Base-by-base conservation (phyloP, 495 filamentous ascomycete genomes). In the Bathelium albidoporum region DNA sequence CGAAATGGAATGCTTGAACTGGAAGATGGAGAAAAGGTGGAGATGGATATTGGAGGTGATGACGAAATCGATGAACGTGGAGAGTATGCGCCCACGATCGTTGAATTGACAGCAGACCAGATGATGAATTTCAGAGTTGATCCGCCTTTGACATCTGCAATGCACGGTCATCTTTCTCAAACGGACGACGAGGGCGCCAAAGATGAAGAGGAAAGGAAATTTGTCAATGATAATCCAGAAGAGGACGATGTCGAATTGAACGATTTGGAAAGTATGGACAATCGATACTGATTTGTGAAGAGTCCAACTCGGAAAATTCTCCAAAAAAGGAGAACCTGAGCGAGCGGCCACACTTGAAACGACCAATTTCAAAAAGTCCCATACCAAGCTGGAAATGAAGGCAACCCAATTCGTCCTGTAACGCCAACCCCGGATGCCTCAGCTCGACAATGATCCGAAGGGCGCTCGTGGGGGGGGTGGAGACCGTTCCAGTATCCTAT, bases 1-100 rank as follows among this genome's bases (percentile, higher is more conserved):
- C 80, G 81, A 65, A 78, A 75, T 59, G 90, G 91, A 0, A 85
- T 84, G 73, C 66, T 90, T 44, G 79, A 84, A 74, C 73, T 91
- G 59, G 89, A 90, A 71, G 88, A 90, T 69, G 88, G 86, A 26
- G 89, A 92, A 72, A 76, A 84, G 68, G 85, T 95, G 18, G 85
- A 91, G 63, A 81, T 94, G 70, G 90, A 96, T 65, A 78, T 89
- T 65, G 78, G 78, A 29, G 88, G 86, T 5, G 80, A 86, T 64
- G 87, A 93, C 65, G 89, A 84, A 63, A 89, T 95, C 62, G 89
- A 94, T 60, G 90, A 94, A 74, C 82, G 81, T 63, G 90, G 90
- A 20, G 93, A 96, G 70, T 92, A 91, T 78, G 86, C 88, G 64
- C 94, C 93, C 18, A 80, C 88, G 26, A 74, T 98, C 20, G 90